A percentile compares a stretch with the other conserved stretches of the same genome.
Conservation (phyloP, 2,329 filamentous ascomycete genomes). For the Helminthosporium solani region DNA sequence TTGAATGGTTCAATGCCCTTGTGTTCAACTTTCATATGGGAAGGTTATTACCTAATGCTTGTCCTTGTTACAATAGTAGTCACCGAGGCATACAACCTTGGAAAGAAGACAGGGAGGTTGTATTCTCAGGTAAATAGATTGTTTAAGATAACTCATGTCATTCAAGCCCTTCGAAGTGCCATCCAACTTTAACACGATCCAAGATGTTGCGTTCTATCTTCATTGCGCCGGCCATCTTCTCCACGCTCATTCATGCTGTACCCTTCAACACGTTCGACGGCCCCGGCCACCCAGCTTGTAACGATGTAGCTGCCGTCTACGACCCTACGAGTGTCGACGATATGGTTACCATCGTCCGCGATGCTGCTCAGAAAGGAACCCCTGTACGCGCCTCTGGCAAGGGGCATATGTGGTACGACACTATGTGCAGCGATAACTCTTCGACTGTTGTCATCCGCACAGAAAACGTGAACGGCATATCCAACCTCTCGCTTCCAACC, state of each 20-base stretch:
- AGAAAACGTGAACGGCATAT: conserved; percentile 49
- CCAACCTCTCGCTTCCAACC: conserved; percentile 43
- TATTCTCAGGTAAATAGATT: too few species aligned
- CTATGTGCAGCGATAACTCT: conserved; percentile 53
- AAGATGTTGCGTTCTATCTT: background rate
- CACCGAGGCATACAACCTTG: background rate
- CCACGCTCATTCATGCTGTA: conserved; percentile 2
- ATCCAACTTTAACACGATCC: background rate
- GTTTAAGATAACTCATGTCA: background rate
- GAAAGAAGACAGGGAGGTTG: background rate
- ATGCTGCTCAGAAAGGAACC: conserved; percentile 42
- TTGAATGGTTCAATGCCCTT: background rate
- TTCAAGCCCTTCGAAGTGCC: background rate
- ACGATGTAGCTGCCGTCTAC: conserved; percentile 46
- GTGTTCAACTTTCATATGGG: background rate
- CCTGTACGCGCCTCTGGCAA: conserved; percentile 53
- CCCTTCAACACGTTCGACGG: conserved; percentile 54
- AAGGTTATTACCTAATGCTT: background rate
- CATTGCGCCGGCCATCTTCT: background rate
- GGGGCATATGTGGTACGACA: conserved; percentile 57
- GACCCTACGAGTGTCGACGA: conserved; percentile 50
- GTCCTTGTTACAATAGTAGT: too few species aligned
- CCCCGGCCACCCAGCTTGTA: conserved; percentile 48
- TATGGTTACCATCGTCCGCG: conserved; percentile 46
- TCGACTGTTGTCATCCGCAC: conserved; percentile 52